Percentiles rank a stretch among this genome's conserved stretches.
Evolutionary conservation across 1,284 basidiomycete species (phyloP).

Genomic region (Trametes sp.): DNA sequence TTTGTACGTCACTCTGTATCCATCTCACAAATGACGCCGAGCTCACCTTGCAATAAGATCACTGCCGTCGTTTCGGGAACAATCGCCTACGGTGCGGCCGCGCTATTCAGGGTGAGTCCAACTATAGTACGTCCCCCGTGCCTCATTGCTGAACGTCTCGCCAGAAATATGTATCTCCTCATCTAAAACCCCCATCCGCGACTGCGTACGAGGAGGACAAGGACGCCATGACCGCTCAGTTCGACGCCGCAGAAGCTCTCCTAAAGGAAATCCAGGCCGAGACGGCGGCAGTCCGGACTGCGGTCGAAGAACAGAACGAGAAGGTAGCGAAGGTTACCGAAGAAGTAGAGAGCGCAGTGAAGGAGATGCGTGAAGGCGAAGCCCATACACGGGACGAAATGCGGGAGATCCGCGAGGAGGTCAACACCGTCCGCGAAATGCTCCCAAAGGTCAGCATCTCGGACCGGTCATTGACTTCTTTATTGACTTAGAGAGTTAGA

Average conservation of each 20-base stretch:
- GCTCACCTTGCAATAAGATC: slow-evolving; percentile 61
- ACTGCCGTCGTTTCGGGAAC: slow-evolving; percentile 93
- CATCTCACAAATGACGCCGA: background rate
- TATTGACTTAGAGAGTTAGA: slow-evolving; percentile 52
- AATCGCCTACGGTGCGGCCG: slow-evolving; percentile 87
- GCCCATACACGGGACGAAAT: slow-evolving; percentile 87
- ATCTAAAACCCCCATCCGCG: slow-evolving; percentile 88
- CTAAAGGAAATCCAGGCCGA: slow-evolving; percentile 85
- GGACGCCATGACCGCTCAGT: slow-evolving; percentile 87
- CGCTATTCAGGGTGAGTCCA: slow-evolving; percentile 79
- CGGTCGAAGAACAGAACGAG: slow-evolving; percentile 85
- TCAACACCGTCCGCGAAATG: slow-evolving; percentile 90
- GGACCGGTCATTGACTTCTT: background rate
- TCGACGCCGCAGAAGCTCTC: slow-evolving; percentile 89
- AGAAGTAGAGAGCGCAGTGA: slow-evolving; percentile 83
- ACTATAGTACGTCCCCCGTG: background rate
- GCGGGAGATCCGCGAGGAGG: slow-evolving; percentile 90
- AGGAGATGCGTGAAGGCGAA: slow-evolving; percentile 82
- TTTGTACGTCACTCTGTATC: slow-evolving; percentile 68
- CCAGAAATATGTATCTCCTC: slow-evolving; percentile 92
- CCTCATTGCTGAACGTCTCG: slow-evolving; percentile 10
- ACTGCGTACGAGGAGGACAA: slow-evolving; percentile 92
- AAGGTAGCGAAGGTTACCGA: slow-evolving; percentile 80
- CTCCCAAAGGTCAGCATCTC: slow-evolving; percentile 77
- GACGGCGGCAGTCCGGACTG: slow-evolving; percentile 74